Base-by-base conservation (phyloP, 1,284 basidiomycete species). In the Agaricales sp. region DNA sequence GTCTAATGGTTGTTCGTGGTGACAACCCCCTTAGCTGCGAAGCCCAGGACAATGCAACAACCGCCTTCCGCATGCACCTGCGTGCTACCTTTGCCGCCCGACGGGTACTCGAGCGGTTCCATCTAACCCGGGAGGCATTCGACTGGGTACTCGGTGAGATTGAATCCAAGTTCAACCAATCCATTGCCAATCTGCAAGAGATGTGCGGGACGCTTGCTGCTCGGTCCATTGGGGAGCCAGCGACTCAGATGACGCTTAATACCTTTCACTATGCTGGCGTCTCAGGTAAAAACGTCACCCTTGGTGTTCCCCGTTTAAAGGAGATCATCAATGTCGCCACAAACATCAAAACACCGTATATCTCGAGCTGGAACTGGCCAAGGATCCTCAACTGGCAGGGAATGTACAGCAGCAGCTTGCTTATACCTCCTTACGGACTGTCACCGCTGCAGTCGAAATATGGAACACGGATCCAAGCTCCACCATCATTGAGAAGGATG, bases 321-420 rank as follows among this genome's bases (percentile, higher is more conserved):
- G 94, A 97, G 66, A 98, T 99, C 58, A 99, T 99, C 74, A 99
- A 99, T 64, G 94, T 98, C 47, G 94, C 96, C 0, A 89, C 87
- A 22, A 95, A 99, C 63, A 97, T 99, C 77, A 97, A 98, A 70
- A 99, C 96, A 0, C 83, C 12, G 92, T 99, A 48, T 97, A 93
- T 63, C 80, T 97, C 39, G 73, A 83, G 23, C 77, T 85, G 1
- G 78, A 84, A 23, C 78, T 88, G 63, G 78, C n/a, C n/a, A n/a
- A n/a, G n/a, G n/a, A n/a, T n/a, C n/a, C n/a, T n/a, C n/a, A n/a
- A n/a, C n/a, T n/a, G 43, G 91, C 93, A 39, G 94, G 95, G 73
- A 78, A 82, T 35, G 89, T 96, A 2, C 86, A 93, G 60, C 93
- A 95, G 54, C 90, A 95, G 59, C 76, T 99, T 26, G 91, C 92